Evolutionary conservation across 345 rosid genomes (phyloP).

Genomic region (Ceriops zippeliana): DNA sequence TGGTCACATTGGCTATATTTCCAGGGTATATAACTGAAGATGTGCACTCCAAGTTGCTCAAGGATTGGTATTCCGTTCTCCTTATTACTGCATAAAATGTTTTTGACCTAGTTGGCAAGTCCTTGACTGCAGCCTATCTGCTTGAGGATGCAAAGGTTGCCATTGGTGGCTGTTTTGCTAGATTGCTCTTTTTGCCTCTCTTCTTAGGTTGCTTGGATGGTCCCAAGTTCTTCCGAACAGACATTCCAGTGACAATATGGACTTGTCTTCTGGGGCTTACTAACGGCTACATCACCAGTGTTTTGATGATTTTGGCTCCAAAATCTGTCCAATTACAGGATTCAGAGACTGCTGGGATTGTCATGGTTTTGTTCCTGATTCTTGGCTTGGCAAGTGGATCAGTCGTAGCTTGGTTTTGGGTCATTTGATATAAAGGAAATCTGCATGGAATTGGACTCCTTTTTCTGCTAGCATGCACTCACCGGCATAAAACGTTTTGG

Average conservation of each 20-base stretch:
- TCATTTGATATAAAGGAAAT: conserved; percentile 37
- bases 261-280: conserved; percentile 78
- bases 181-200: conserved; percentile 82
- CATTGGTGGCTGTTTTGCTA: conserved; percentile 58
- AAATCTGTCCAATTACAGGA: conserved; percentile 68
- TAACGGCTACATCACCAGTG: conserved; percentile 83
- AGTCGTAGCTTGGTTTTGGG: conserved; percentile 75
- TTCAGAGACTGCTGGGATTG: conserved; percentile 85
- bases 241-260: conserved; percentile 75
- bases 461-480: too few species aligned
- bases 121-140: conserved; percentile 62
- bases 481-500: too few species aligned
- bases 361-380: conserved; percentile 69
- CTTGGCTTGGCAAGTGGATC: conserved; percentile 72
- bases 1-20: conserved; percentile 77
- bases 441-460: not conserved
- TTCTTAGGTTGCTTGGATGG: conserved; percentile 84
- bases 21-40: conserved; percentile 94
- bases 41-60: conserved; percentile 69
- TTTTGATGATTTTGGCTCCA: conserved; percentile 79
- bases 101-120: conserved; percentile 89
- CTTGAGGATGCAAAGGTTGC: conserved; percentile 61
- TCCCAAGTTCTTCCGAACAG: conserved; percentile 69
- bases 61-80: conserved; percentile 78
- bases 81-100: conserved; percentile 77